Base-by-base conservation (phyloP, 257 asterid species). In the Plantago ovata region DNA sequence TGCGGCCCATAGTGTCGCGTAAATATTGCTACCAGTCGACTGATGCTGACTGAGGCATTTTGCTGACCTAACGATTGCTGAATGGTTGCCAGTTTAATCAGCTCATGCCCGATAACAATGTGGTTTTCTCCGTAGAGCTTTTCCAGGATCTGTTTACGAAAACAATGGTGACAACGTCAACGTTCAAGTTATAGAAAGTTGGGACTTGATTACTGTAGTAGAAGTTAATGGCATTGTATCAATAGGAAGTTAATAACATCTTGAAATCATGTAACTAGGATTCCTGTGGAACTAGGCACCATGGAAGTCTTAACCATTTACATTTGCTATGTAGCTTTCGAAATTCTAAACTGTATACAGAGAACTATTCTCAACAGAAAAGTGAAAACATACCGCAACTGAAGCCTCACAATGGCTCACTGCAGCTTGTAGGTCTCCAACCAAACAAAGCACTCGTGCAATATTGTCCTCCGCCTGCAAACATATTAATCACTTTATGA, bases 21-120 rank as follows among this genome's bases (percentile, higher is more conserved):
- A 70, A 87, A 80, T 66, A 85, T 81, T 32, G 78, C 64, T 14
- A 58, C 42, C 24, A 78, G 59, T 53, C 76, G 74, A 44, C 50
- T 64, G 9, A 63, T 59, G 79, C 52, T 63, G 43, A 63, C 78
- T 0, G 70, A 61, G 63, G 80, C 73, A 52, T 65, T 54, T 54
- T 59, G 15, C 19, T 58, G 65, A n/a, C 84, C 79, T 59, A 70
- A 44, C n/a, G 77, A 78, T 20, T 67, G 64, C 81, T 72, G 93
- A 61, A 91, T 70, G 36, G 98, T 85, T 43, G 77, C 75, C 44
- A 88, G 78, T 74, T 92, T 92, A 13, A 85, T 68, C 81, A 92
- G 60, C 73, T 92, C 98, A 21, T 88, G 81, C 49, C 86, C 98
- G 45, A 88, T 78, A 60, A 56, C 95, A 14, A 92, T 79, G 82